A percentile compares a stretch with the other conserved stretches of the same genome.
phyloP scores from a whole-genome alignment of 768 basidiomycete genomes.

The Mycena alexandri region DNA sequence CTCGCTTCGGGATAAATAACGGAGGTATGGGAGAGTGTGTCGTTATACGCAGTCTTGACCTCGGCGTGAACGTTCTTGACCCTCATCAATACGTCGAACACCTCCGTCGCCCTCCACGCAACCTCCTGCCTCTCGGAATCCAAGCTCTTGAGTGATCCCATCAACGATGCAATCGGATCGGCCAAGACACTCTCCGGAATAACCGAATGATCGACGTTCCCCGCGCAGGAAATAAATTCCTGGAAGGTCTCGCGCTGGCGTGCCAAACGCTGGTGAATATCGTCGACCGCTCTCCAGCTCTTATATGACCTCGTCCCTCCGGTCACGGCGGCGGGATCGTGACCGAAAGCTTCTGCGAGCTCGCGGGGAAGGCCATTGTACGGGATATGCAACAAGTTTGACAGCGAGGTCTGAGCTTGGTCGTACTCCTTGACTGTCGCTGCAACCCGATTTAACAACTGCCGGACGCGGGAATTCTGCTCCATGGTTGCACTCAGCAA shows the following conservation, averaged over 20 bases:
- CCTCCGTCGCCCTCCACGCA: slow-evolving; percentile 59
- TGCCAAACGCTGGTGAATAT: slow-evolving; percentile 72
- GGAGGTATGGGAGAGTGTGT: slow-evolving; percentile 75
- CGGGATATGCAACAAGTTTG: slow-evolving; percentile 60
- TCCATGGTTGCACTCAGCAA: slow-evolving; percentile 68
- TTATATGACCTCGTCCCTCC: slow-evolving; percentile 69
- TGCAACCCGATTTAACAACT: slow-evolving; percentile 76
- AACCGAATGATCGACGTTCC: slow-evolving; percentile 33
- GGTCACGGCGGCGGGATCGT: slow-evolving; percentile 84
- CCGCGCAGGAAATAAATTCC: slow-evolving; percentile 55
- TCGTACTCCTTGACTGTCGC: slow-evolving; percentile 76
- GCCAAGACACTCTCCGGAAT: slow-evolving; percentile 61
- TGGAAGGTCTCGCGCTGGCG: slow-evolving; percentile 70
- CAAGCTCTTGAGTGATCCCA: slow-evolving; percentile 62
- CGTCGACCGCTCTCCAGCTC: slow-evolving; percentile 83
- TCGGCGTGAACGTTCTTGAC: slow-evolving; percentile 67
- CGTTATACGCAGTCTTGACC: slow-evolving; percentile 77
- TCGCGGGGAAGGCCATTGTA: slow-evolving; percentile 70
- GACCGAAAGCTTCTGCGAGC: slow-evolving; percentile 78
- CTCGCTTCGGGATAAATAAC: slow-evolving; percentile 82
- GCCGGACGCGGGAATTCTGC: slow-evolving; percentile 78
- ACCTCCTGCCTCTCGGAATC: slow-evolving; percentile 62
- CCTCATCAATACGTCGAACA: slow-evolving; percentile 59
- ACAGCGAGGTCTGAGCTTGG: slow-evolving; percentile 64
- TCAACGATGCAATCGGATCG: slow-evolving; percentile 65